These are phyloP conservation scores for Pelargonium myrrhifolium DNA, from an alignment of 441 rosid species.

Conservation along the genomic window DNA sequence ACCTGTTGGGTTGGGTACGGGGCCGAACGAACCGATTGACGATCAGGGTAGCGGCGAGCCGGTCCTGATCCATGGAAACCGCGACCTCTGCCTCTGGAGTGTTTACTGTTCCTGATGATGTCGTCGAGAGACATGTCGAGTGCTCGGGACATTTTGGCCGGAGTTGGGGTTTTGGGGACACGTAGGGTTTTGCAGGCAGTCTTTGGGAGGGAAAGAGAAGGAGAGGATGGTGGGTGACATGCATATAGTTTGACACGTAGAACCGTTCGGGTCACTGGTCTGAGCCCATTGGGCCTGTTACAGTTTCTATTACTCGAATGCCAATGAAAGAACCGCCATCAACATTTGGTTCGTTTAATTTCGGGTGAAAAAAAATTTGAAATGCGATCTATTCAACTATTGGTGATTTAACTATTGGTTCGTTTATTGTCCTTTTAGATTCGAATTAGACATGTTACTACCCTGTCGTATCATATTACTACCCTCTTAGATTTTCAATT, in stretches of 20 bases:
- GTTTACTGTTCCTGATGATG: neutral
- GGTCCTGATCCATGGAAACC: neutral
- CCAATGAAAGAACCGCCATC: no score
- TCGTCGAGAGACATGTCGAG: conserved; percentile 6
- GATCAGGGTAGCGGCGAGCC: neutral
- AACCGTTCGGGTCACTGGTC: neutral
- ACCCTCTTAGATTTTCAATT: no score
- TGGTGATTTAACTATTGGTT: no score
- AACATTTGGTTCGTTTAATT: no score
- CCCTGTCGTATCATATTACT: no score
- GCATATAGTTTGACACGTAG: neutral
- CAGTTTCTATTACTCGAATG: no score
- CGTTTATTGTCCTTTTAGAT: no score
- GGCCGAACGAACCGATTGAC: neutral
- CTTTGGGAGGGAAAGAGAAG: neutral
- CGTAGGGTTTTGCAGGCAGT: neutral
- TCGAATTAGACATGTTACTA: no score
- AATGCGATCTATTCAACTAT: no score
- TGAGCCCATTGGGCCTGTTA: neutral
- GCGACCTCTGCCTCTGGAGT: conserved; percentile 2
- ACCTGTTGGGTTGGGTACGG: neutral
- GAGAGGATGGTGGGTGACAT: neutral
- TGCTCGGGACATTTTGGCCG: neutral
- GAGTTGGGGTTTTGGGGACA: neutral
- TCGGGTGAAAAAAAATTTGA: no score